Percentiles rank a stretch among this genome's conserved stretches.
phyloP scores from a whole-genome alignment of 768 basidiomycete species.

The Russula virescens region DNA sequence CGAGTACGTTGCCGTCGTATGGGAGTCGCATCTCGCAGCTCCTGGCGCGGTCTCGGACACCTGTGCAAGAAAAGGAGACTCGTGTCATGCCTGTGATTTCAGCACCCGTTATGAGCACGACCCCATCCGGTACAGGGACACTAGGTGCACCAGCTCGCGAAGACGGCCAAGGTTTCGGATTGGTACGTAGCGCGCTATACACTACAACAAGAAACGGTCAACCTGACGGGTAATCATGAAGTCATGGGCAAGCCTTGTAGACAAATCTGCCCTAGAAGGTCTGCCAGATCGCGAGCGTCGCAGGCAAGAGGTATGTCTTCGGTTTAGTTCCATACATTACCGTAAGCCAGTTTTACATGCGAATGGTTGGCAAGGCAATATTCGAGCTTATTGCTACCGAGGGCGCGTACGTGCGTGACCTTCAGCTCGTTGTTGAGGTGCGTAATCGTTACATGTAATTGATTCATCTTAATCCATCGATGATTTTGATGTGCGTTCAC shows the following conservation, averaged over 20 bases:
- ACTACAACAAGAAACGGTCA: background rate
- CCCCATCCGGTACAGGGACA: constrained; percentile 29
- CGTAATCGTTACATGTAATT: constrained; percentile 17
- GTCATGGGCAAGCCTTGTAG: constrained; percentile 93
- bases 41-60: constrained; percentile 56
- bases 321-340: background rate
- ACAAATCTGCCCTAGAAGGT: constrained; percentile 74
- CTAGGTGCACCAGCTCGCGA: constrained; percentile 34
- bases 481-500: background rate
- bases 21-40: constrained; percentile 40
- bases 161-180: constrained; percentile 61
- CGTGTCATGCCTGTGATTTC: constrained; percentile 53
- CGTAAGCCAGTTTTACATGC: background rate
- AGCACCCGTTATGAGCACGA: constrained; percentile 56
- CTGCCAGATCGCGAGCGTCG: constrained; percentile 75
- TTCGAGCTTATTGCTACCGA: constrained; percentile 95
- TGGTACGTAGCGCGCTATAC: constrained; percentile 37
- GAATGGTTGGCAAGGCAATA: constrained; percentile 52
- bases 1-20: constrained; percentile 1
- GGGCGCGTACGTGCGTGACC: constrained; percentile 79
- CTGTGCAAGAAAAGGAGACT: constrained; percentile 42
- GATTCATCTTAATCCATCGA: background rate
- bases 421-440: constrained; percentile 90
- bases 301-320: constrained; percentile 68
- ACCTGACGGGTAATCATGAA: constrained; percentile 29